Evolutionary conservation across 768 basidiomycete genomes (phyloP), one percentile per base, ranked within the genome.

Genomic region (Dacryopinax primogenitus): DNA sequence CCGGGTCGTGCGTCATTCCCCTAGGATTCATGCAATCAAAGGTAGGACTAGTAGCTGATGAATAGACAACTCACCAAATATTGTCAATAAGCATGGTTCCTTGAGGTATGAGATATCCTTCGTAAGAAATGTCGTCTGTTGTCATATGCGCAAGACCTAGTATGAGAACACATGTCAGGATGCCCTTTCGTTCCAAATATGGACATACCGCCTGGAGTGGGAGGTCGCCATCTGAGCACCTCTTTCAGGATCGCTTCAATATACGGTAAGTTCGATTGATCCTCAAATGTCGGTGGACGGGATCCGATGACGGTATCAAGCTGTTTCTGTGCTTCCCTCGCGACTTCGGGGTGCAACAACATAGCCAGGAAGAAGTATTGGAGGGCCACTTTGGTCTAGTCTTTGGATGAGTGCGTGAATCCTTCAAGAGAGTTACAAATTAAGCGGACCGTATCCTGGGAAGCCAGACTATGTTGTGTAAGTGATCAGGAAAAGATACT

Each of bases 91-190:
- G 12, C 51, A 26, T 28, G 2, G 63, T 62, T 6, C 66, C 62
- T 21, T 62, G 23, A n/a, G 30, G 63, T 12, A 66, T 64, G 23
- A 34, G 35, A 18, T 28, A 45, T 2, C 21, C 66, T 18, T 26
- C 28, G 32, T 66, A 66, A 9, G 3, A n/a, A 32, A 64, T 62
- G 34, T 66, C 63, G 37, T 66, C 33, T 16, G 41, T 39, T 13
- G 45, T 32, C 11, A 28, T 35, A 37, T 66, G 66, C 15, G 65
- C 62, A 1, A 66, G 32, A n/a, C 62, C 65, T 28, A 37, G n/a
- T 33, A 9, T 18, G 11, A 9, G 36, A 37, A 37, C 11, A 9
- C 9, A 37, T 18, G 18, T 37, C 36, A 37, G 36, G 11, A 9
- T 37, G 36, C 36, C 36, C 36, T n/a, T n/a, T n/a, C n/a, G n/a